A percentile compares a stretch with the other conserved stretches of the same genome.
These are phyloP conservation scores for Abelmoschus esculentus DNA, from an alignment of 345 rosid species.

Conservation along the genomic window DNA sequence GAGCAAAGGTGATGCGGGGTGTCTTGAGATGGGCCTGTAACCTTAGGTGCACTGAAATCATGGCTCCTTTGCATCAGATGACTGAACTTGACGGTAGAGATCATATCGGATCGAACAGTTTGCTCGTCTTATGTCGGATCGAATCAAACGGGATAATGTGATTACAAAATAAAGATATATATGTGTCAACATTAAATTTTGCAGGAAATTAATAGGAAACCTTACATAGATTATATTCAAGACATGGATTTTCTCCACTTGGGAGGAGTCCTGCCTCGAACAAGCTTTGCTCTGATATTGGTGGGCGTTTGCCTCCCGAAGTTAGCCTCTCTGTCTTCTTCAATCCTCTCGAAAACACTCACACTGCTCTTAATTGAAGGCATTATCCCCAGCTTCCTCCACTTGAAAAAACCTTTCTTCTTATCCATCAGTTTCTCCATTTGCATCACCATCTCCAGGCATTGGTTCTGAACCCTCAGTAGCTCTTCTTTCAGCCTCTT, in stretches of 20 bases:
- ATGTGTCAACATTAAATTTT: too few relatives aligned
- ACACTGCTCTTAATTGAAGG: slow-evolving; percentile 29
- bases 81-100: too few relatives aligned
- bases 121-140: too few relatives aligned
- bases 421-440: slow-evolving; percentile 58
- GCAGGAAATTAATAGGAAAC: too few relatives aligned
- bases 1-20: too few relatives aligned
- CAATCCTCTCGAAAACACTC: slow-evolving; percentile 33
- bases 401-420: slow-evolving; percentile 65
- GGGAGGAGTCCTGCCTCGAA: neutral
- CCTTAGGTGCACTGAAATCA: too few relatives aligned
- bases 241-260: slow-evolving; percentile 10
- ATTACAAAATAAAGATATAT: too few relatives aligned
- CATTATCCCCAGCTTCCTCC: slow-evolving; percentile 60
- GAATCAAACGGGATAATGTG: too few relatives aligned
- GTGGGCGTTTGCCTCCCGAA: slow-evolving; percentile 3
- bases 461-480: slow-evolving; percentile 50
- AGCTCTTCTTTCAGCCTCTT: slow-evolving; percentile 60
- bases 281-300: neutral
- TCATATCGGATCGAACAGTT: too few relatives aligned
- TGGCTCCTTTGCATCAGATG: too few relatives aligned
- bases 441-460: slow-evolving; percentile 45
- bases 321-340: slow-evolving; percentile 28
- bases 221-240: neutral
- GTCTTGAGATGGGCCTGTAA: too few relatives aligned